Evolutionary conservation across 2,329 filamentous ascomycete species (phyloP).

Genomic region (Cercospora sp.): DNA sequence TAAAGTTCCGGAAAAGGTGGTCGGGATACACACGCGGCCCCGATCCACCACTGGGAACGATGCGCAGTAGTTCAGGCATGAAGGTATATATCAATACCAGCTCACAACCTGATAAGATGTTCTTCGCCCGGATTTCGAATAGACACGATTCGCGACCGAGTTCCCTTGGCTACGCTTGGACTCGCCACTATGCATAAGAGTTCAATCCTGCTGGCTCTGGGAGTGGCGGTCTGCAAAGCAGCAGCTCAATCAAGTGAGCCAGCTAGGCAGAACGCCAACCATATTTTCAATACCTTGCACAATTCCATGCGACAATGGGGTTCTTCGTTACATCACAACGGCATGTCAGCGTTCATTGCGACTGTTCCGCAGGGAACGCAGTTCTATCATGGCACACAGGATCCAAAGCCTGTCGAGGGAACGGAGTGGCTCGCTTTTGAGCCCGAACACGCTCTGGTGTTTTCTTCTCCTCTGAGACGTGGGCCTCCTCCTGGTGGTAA

Average conservation of each 20-base stretch:
- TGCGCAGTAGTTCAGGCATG: neutral
- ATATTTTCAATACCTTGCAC: constrained; percentile 71
- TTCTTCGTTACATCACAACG: constrained; percentile 71
- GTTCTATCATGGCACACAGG: constrained; percentile 64
- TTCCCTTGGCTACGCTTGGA: neutral
- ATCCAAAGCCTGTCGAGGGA: constrained; percentile 49
- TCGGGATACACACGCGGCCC: neutral
- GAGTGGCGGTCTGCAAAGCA: neutral
- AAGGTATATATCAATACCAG: neutral
- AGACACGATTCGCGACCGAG: neutral
- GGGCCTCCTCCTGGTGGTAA: constrained; percentile 17
- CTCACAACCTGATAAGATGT: neutral
- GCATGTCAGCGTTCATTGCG: constrained; percentile 69
- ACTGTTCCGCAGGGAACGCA: constrained; percentile 64
- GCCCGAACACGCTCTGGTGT: constrained; percentile 68
- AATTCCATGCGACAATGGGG: constrained; percentile 74
- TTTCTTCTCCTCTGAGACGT: constrained; percentile 49
- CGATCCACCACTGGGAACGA: neutral
- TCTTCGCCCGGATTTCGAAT: neutral
- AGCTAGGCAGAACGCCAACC: constrained; percentile 24
- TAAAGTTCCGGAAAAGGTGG: neutral
- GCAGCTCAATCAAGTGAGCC: neutral
- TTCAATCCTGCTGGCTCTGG: neutral
- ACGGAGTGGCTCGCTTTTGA: constrained; percentile 77
- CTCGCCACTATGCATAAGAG: neutral